Conservation (phyloP, 345 rosid species). For the Iberis pinnata region DNA sequence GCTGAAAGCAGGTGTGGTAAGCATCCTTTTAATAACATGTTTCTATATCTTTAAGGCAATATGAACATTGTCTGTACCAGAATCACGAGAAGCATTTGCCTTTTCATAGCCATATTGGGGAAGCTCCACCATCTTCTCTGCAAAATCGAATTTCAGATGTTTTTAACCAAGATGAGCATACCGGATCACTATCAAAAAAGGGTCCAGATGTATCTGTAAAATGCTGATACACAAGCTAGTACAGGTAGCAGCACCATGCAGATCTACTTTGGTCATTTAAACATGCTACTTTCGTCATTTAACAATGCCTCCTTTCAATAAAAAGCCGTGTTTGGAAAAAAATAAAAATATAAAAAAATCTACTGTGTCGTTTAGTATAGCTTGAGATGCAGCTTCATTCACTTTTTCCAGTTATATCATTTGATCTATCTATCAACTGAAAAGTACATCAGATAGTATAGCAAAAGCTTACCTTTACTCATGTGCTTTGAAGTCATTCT, state of each 20-base stretch:
- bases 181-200: background rate
- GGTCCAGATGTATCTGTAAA: background rate
- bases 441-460: slow-evolving; percentile 13
- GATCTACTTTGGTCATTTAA: background rate
- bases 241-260: too few species aligned
- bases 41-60: slow-evolving; percentile 4
- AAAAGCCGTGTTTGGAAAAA: too few species aligned
- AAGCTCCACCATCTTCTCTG: slow-evolving; percentile 26
- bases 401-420: slow-evolving; percentile 2
- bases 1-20: slow-evolving; percentile 3
- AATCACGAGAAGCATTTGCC: slow-evolving; percentile 27
- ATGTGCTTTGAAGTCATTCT: slow-evolving; percentile 35
- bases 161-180: background rate
- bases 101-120: slow-evolving; percentile 22
- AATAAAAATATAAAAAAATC: too few species aligned
- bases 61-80: slow-evolving; percentile 16
- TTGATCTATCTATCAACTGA: slow-evolving; percentile 4
- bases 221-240: too few species aligned
- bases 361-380: background rate
- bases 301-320: too few species aligned
- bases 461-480: slow-evolving; percentile 49
- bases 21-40: background rate
- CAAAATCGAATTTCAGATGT: slow-evolving; percentile 9
- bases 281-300: too few species aligned
- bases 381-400: slow-evolving; percentile 8